phyloP scores from a whole-genome alignment of 345 rosid genomes.

The Pelargonium nanum region DNA sequence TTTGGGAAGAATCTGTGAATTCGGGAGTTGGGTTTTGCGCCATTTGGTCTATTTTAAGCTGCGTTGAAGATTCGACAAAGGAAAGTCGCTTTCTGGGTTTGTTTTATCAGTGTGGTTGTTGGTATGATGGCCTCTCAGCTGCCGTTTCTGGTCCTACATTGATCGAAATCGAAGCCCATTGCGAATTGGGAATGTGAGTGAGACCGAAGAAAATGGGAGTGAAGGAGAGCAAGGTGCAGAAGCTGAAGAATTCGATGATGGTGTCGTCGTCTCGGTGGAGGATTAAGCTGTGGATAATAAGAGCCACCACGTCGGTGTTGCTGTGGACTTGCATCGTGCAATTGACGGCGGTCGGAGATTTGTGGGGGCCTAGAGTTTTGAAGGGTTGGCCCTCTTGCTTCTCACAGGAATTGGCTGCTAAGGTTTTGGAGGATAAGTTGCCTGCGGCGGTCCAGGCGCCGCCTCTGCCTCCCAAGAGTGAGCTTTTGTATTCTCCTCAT shows the following conservation, averaged over 20 bases:
- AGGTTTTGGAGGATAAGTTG: conserved; percentile 27
- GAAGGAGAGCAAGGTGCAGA: conserved; percentile 21
- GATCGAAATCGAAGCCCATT: conserved; percentile 21
- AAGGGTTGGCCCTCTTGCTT: conserved; percentile 88
- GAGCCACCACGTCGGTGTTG: conserved; percentile 78
- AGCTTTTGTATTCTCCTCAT: conserved; percentile 10
- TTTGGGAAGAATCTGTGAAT: no score
- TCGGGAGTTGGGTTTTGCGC: no score
- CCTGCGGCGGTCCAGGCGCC: conserved; percentile 30
- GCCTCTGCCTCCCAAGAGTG: conserved; percentile 73
- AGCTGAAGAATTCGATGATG: conserved; percentile 23
- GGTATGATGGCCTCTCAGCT: no score
- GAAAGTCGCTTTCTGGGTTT: no score
- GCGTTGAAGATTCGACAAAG: no score
- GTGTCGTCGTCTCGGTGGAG: conserved; percentile 26
- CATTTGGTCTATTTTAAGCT: no score
- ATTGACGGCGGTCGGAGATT: conserved; percentile 75
- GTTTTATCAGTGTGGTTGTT: no score
- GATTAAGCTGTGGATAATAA: conserved; percentile 79
- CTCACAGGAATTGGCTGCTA: conserved; percentile 30
- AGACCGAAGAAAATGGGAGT: conserved; percentile 5
- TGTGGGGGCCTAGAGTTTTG: conserved; percentile 79
- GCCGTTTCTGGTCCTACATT: conserved; percentile 2
- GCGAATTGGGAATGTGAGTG: no score
- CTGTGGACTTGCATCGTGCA: conserved; percentile 95